phyloP scores from a whole-genome alignment of 2,329 filamentous ascomycete genomes.

The Scedosporium minutisporum region DNA sequence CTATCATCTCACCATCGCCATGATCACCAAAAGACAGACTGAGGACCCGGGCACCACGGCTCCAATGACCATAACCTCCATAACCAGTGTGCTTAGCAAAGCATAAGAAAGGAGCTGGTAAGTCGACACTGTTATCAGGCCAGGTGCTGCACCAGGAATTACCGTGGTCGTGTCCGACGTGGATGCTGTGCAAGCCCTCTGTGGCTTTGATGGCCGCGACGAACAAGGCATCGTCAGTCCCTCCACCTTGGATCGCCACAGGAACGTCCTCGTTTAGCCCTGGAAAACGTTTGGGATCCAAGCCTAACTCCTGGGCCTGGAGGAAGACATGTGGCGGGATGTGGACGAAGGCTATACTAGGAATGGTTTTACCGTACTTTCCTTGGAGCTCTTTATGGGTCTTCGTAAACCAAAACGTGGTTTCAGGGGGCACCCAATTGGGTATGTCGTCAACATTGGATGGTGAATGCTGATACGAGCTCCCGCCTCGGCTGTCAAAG shows the following conservation, averaged over 20 bases:
- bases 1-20: constrained; percentile 25
- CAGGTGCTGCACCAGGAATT: constrained; percentile 32
- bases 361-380: constrained; percentile 22
- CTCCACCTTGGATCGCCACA: constrained; percentile 17
- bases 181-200: constrained; percentile 35
- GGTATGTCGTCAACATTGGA: constrained; percentile 14
- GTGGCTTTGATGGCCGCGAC: constrained; percentile 39
- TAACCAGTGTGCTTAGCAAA: constrained; percentile 62
- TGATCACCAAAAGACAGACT: constrained; percentile 38
- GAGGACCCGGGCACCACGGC: constrained; percentile 42
- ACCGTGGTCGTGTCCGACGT: constrained; percentile 49
- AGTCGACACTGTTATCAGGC: constrained; percentile 27
- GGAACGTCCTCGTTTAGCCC: constrained; percentile 18
- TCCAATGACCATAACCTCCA: constrained; percentile 58
- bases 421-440: constrained; percentile 34
- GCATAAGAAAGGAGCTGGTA: constrained; percentile 28
- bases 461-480: constrained; percentile 30
- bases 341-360: constrained; percentile 39
- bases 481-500: constrained; percentile 57
- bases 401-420: constrained; percentile 34
- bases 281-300: constrained; percentile 25
- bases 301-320: constrained; percentile 12
- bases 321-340: constrained; percentile 28
- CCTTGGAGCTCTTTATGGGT: constrained; percentile 19
- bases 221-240: constrained; percentile 33